phyloP scores from a whole-genome alignment of 2,329 filamentous ascomycete genomes.

The Ceratocystis ficicola region DNA sequence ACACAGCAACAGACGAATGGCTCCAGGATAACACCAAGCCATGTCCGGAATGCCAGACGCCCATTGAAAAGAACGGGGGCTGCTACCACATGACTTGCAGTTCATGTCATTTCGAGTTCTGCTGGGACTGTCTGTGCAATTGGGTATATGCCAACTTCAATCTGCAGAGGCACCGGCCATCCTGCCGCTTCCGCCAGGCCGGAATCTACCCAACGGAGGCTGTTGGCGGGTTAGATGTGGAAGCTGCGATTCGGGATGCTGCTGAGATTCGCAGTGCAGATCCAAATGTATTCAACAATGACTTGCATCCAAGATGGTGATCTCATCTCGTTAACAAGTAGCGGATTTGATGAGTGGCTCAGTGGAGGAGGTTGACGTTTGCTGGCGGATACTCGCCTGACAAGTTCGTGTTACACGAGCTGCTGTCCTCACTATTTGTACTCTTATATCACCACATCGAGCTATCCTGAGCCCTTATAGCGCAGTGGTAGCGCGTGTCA shows the following conservation, averaged over 20 bases:
- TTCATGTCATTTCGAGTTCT: neutral
- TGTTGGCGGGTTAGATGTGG: neutral
- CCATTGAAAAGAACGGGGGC: conserved; percentile 10
- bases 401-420: too few relatives aligned
- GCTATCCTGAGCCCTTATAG: conserved; percentile 27
- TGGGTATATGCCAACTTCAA: neutral
- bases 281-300: neutral
- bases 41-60: neutral
- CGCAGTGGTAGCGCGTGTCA: conserved; percentile 32
- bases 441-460: too few relatives aligned
- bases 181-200: neutral
- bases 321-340: neutral
- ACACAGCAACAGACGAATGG: conserved; percentile 8
- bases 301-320: neutral
- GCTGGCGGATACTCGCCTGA: too few relatives aligned
- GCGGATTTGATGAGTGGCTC: too few relatives aligned
- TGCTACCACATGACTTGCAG: conserved; percentile 12
- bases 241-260: conserved; percentile 1
- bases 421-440: too few relatives aligned
- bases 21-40: neutral
- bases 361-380: too few relatives aligned
- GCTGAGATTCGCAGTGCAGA: neutral
- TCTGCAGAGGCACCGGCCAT: conserved; percentile 17
- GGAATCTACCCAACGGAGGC: neutral
- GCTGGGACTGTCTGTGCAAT: conserved; percentile 3